phyloP scores from a whole-genome alignment of 148 eudicot species.

The Cornus controversa region DNA sequence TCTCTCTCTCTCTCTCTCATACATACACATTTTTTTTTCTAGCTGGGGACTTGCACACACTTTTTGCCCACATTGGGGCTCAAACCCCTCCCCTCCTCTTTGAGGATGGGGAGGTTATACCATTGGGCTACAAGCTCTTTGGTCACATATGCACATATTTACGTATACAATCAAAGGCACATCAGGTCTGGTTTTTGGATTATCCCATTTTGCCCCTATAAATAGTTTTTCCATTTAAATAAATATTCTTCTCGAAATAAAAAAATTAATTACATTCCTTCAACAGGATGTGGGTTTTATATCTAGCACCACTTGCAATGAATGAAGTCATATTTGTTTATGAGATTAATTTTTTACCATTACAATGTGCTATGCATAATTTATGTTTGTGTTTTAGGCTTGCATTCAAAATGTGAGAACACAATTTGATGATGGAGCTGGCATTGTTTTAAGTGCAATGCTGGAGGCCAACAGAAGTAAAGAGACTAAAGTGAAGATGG shows the following conservation, averaged over 20 bases:
- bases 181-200: background rate
- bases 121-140: too few species aligned
- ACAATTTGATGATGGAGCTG: slow-evolving; percentile 50
- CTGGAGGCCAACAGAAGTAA: slow-evolving; percentile 49
- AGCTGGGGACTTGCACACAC: too few species aligned
- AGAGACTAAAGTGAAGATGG: slow-evolving; percentile 37
- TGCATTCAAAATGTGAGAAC: slow-evolving; percentile 63
- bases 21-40: too few species aligned
- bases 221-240: background rate
- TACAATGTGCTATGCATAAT: background rate
- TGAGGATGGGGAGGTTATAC: too few species aligned
- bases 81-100: too few species aligned
- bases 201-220: background rate
- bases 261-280: background rate
- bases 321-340: background rate
- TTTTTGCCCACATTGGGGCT: too few species aligned
- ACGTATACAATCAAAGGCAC: background rate
- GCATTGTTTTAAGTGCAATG: slow-evolving; percentile 64
- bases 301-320: background rate
- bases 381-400: slow-evolving; percentile 37
- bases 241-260: background rate
- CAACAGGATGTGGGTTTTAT: background rate
- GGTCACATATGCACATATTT: too few species aligned
- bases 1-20: too few species aligned
- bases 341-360: background rate